These are phyloP conservation scores for Polyporus tsugae DNA, from an alignment of 1,284 basidiomycete genomes.

Conservation along the genomic window DNA sequence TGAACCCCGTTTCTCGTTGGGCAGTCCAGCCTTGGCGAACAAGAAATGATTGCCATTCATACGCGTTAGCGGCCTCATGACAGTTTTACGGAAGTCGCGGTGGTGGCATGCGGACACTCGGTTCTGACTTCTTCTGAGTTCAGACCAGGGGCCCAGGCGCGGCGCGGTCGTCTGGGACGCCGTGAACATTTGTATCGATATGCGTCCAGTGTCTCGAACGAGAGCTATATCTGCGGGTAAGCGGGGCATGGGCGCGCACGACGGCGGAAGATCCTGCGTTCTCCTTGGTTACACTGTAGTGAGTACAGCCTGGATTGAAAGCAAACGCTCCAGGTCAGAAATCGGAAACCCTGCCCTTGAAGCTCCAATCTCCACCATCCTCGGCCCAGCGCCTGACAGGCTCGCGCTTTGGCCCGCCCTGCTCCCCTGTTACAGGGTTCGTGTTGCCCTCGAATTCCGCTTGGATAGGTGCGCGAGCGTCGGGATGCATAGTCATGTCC, in stretches of 20 bases:
- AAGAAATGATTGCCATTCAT: neutral
- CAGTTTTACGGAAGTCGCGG: neutral
- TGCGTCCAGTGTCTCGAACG: neutral
- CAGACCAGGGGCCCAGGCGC: neutral
- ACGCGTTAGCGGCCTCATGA: neutral
- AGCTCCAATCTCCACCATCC: constrained; percentile 81
- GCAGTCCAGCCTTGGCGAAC: neutral
- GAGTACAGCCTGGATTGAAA: neutral
- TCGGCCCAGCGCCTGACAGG: constrained; percentile 69
- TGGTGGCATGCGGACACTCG: neutral
- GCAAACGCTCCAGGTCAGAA: constrained; percentile 52
- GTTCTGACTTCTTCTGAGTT: neutral
- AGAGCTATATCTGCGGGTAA: neutral
- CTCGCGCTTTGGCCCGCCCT: constrained; percentile 80
- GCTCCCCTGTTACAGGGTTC: constrained; percentile 80
- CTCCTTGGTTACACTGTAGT: neutral
- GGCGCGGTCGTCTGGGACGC: neutral
- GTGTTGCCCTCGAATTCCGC: constrained; percentile 78
- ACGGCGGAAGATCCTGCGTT: neutral
- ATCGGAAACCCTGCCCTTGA: constrained; percentile 83
- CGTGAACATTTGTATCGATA: neutral
- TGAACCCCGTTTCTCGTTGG: neutral
- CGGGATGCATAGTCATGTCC: constrained; percentile 66
- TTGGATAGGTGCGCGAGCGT: constrained; percentile 63
- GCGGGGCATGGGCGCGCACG: neutral